A percentile compares a stretch with the other conserved stretches of the same genome.
These are phyloP conservation scores for Kluyveromyces sp. DNA, from an alignment of 1,139 yeast genomes.

Conservation along the genomic window DNA sequence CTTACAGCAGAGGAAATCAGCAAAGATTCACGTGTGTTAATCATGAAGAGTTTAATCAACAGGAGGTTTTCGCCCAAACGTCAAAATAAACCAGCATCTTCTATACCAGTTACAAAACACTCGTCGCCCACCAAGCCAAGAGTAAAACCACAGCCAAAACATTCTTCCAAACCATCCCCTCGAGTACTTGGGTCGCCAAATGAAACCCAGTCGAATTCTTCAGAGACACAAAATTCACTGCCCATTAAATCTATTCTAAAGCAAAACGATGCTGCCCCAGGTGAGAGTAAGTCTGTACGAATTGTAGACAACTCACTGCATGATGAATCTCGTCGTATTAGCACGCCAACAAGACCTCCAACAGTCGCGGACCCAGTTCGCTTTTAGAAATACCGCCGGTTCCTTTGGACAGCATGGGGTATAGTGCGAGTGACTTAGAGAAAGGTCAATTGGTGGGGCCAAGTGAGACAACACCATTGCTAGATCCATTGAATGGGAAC, in stretches of 20 bases:
- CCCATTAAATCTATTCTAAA: constrained; percentile 1
- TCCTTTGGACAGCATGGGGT: background rate
- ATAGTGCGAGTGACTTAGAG: constrained; percentile 1
- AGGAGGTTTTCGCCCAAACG: background rate
- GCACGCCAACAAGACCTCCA: background rate
- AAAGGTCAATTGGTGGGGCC: background rate
- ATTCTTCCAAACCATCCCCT: background rate
- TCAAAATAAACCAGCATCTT: background rate
- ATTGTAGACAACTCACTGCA: background rate
- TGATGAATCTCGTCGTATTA: background rate
- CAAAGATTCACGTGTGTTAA: background rate
- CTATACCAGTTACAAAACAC: background rate
- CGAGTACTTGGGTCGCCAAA: background rate
- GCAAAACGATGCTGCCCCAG: background rate
- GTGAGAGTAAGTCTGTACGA: background rate
- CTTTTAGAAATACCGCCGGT: too few species aligned
- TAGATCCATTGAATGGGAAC: background rate
- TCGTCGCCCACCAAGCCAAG: too few species aligned
- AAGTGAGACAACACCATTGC: background rate
- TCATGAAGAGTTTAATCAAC: background rate
- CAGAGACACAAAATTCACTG: background rate
- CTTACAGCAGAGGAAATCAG: too few species aligned
- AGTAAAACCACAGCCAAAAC: background rate
- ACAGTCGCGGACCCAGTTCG: background rate
- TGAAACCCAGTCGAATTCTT: background rate